These are phyloP conservation scores for Candida pseudoviswanathii DNA, from an alignment of 1,139 yeast genomes.

Conservation along the genomic window DNA sequence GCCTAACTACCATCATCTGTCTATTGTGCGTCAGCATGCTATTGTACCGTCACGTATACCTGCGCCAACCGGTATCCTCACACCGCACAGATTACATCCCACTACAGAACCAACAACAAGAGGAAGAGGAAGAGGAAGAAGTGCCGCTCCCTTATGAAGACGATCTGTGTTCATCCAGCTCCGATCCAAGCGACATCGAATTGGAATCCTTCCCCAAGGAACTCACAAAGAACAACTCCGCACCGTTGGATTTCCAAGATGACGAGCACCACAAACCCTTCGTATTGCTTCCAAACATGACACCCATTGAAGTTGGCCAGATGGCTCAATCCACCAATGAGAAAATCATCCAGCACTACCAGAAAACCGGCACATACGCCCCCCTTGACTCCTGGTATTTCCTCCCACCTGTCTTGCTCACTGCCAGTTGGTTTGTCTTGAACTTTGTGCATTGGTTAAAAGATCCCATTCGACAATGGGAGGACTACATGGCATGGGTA, in stretches of 20 bases:
- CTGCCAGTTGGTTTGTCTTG: conserved; percentile 39
- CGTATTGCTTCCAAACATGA: conserved; percentile 8
- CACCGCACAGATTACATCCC: conserved; percentile 4
- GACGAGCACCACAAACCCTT: conserved; percentile 4
- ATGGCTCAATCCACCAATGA: conserved; percentile 13
- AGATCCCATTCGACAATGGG: conserved; percentile 28
- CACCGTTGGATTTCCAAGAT: conserved; percentile 12
- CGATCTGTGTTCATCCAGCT: not conserved
- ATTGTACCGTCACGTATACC: conserved; percentile 15
- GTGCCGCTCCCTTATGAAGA: not conserved
- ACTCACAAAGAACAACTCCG: not conserved
- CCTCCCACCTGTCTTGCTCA: conserved; percentile 32
- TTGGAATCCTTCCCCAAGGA: conserved; percentile 11
- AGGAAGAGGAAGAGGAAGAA: not conserved
- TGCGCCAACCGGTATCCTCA: not conserved
- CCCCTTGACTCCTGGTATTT: conserved; percentile 26
- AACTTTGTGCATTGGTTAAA: conserved; percentile 40
- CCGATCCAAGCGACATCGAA: conserved; percentile 7
- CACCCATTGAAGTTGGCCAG: conserved; percentile 6
- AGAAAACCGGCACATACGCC: conserved; percentile 11
- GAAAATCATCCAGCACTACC: conserved; percentile 10
- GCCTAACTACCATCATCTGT: conserved; percentile 18
- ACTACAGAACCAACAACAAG: not conserved
- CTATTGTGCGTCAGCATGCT: conserved; percentile 17
- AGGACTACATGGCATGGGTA: conserved; percentile 60